These are phyloP conservation scores for Oehlia diaphana DNA, from an alignment of 192 early-diverging fungal genomes.

Conservation along the genomic window DNA sequence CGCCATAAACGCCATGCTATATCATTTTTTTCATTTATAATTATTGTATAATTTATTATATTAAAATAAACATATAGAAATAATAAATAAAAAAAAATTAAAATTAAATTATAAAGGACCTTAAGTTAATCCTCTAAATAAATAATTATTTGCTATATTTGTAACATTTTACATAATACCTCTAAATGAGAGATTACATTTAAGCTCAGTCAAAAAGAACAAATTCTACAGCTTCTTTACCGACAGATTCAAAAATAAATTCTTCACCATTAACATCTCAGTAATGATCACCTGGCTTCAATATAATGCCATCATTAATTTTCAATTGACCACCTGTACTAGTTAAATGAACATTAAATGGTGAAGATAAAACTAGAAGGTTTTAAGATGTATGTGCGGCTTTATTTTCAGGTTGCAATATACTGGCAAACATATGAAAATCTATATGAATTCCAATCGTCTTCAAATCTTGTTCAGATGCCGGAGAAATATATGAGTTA, in stretches of 20 bases:
- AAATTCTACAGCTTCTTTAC: slow-evolving; percentile 26
- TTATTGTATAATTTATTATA: too few relatives aligned
- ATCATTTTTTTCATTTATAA: too few relatives aligned
- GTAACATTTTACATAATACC: too few relatives aligned
- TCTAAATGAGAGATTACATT: neutral
- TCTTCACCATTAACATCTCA: slow-evolving; percentile 24
- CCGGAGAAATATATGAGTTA: slow-evolving; percentile 22
- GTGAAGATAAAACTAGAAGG: too few relatives aligned
- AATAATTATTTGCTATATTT: too few relatives aligned
- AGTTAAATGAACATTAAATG: too few relatives aligned
- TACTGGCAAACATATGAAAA: slow-evolving; percentile 31
- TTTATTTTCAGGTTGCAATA: slow-evolving; percentile 20
- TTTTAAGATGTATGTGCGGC: slow-evolving; percentile 8
- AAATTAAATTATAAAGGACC: too few relatives aligned
- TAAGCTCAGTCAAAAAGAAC: slow-evolving; percentile 32
- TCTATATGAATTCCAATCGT: slow-evolving; percentile 32
- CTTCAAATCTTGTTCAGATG: neutral
- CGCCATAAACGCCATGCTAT: too few relatives aligned
- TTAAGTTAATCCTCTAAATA: too few relatives aligned
- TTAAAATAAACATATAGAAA: too few relatives aligned
- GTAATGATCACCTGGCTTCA: slow-evolving; percentile 31
- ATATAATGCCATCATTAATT: slow-evolving; percentile 1
- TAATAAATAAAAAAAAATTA: too few relatives aligned
- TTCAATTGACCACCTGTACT: neutral
- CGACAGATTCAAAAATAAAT: slow-evolving; percentile 21